Evolutionary conservation across 2,329 filamentous ascomycete genomes (phyloP).

Genomic region (Fusarium sp.): DNA sequence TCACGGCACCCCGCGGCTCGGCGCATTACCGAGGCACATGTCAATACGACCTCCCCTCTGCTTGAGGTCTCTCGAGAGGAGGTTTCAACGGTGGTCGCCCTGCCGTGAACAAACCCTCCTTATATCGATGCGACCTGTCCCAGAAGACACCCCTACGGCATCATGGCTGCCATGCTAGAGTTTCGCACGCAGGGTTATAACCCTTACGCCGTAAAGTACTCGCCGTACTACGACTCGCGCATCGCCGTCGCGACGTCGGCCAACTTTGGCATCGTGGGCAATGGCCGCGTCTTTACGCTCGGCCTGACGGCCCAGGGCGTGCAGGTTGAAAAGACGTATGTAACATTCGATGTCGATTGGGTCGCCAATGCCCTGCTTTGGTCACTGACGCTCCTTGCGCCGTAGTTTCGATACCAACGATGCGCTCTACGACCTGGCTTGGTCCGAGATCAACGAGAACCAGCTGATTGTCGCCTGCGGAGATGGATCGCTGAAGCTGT

Average conservation of each 20-base stretch:
- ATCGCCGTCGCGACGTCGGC: constrained; percentile 91
- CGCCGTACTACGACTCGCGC: constrained; percentile 95
- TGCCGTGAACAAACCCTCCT: constrained; percentile 21
- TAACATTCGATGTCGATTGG: background rate
- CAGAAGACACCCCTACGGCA: constrained; percentile 19
- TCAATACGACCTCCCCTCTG: constrained; percentile 30
- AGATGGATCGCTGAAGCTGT: constrained; percentile 94
- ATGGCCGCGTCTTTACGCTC: constrained; percentile 88
- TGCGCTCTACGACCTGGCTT: constrained; percentile 92
- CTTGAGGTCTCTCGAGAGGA: background rate
- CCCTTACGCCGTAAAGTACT: constrained; percentile 97
- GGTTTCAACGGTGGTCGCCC: constrained; percentile 10
- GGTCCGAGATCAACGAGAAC: constrained; percentile 97
- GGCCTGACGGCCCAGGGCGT: constrained; percentile 87
- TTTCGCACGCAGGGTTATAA: constrained; percentile 95
- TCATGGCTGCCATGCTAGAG: constrained; percentile 82
- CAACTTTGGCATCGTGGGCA: constrained; percentile 97
- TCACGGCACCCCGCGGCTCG: constrained; percentile 38
- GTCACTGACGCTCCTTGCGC: background rate
- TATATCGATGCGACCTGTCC: constrained; percentile 34
- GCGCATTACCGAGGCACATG: constrained; percentile 52
- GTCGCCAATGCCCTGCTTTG: background rate
- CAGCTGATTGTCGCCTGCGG: constrained; percentile 90
- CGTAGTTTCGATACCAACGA: constrained; percentile 94
- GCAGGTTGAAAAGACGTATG: constrained; percentile 82